These are phyloP conservation scores for Physcomitrellopsis africana DNA, from an alignment of 225 moss, liverwort and hornwort genomes.

Conservation along the genomic window DNA sequence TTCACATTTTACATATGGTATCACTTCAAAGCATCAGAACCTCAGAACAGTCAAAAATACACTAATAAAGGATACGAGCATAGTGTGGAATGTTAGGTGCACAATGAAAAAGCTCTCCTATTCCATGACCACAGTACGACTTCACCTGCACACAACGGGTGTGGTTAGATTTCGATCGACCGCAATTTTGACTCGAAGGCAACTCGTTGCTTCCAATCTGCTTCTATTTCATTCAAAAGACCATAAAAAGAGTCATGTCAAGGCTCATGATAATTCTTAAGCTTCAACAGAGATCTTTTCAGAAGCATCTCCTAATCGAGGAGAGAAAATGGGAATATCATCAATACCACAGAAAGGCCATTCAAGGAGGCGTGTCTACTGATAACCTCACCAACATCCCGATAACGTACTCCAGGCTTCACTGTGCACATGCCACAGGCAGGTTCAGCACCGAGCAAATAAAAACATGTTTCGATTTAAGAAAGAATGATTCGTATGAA, in stretches of 20 bases:
- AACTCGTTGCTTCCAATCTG: neutral
- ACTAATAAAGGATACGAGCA: conserved; percentile 72
- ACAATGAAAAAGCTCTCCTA: conserved; percentile 98
- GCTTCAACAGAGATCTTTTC: neutral
- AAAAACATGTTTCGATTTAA: too few species aligned
- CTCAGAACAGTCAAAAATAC: neutral
- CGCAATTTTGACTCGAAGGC: neutral
- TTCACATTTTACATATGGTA: neutral
- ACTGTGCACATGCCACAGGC: conserved; percentile 54
- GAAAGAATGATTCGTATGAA: too few species aligned
- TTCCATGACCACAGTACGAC: conserved; percentile 96
- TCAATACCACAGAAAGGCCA: conserved; percentile 85
- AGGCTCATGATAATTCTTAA: neutral
- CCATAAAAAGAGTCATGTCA: neutral
- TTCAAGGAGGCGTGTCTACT: conserved; percentile 83
- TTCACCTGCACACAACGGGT: conserved; percentile 61
- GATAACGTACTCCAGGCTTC: conserved; percentile 92
- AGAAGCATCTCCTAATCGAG: neutral
- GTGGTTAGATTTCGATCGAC: conserved; percentile 5
- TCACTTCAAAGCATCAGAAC: neutral
- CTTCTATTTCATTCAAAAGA: neutral
- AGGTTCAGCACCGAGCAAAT: conserved; percentile 5
- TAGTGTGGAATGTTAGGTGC: conserved; percentile 98
- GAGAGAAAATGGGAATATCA: neutral
- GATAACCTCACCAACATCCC: conserved; percentile 95